These are phyloP conservation scores for Sherardia arvensis DNA, from an alignment of 257 asterid species.

Conservation along the genomic window DNA sequence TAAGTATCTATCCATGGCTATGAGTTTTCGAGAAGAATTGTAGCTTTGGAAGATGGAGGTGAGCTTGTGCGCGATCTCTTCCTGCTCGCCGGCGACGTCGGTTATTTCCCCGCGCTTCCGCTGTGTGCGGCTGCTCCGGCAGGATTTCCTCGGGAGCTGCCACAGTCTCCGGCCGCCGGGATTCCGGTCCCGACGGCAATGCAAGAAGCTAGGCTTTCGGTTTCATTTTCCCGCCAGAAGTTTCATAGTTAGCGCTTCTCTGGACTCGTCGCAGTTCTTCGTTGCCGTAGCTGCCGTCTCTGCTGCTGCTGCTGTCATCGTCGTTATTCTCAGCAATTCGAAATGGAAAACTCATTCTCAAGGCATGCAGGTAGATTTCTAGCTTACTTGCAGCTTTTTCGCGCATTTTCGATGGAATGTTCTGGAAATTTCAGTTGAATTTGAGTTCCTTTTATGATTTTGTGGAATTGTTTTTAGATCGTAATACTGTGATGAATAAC, in stretches of 20 bases:
- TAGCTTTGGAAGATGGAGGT: slow-evolving; percentile 33
- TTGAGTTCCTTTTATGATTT: background rate
- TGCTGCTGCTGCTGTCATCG: slow-evolving; percentile 56
- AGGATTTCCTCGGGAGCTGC: slow-evolving; percentile 34
- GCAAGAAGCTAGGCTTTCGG: slow-evolving; percentile 34
- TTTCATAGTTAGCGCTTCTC: slow-evolving; percentile 44
- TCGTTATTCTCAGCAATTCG: slow-evolving; percentile 29
- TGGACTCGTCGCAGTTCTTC: slow-evolving; percentile 48
- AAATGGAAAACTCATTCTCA: slow-evolving; percentile 20
- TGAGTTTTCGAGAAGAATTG: background rate
- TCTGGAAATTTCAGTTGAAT: background rate
- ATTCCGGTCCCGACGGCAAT: slow-evolving; percentile 31
- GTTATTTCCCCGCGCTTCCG: slow-evolving; percentile 26
- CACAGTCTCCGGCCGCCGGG: slow-evolving; percentile 47
- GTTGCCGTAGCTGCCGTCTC: slow-evolving; percentile 47
- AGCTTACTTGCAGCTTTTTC: background rate
- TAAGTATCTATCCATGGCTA: background rate
- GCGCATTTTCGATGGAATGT: background rate
- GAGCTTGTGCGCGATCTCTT: slow-evolving; percentile 39
- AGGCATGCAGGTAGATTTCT: slow-evolving; percentile 27
- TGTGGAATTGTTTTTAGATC: no score
- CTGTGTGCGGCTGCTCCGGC: slow-evolving; percentile 37
- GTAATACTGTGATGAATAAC: no score
- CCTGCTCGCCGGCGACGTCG: slow-evolving; percentile 34
- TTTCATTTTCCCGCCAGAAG: slow-evolving; percentile 24